Evolutionary conservation across 1,284 basidiomycete genomes (phyloP).

Genomic region (Pseudozyma flocculosa): DNA sequence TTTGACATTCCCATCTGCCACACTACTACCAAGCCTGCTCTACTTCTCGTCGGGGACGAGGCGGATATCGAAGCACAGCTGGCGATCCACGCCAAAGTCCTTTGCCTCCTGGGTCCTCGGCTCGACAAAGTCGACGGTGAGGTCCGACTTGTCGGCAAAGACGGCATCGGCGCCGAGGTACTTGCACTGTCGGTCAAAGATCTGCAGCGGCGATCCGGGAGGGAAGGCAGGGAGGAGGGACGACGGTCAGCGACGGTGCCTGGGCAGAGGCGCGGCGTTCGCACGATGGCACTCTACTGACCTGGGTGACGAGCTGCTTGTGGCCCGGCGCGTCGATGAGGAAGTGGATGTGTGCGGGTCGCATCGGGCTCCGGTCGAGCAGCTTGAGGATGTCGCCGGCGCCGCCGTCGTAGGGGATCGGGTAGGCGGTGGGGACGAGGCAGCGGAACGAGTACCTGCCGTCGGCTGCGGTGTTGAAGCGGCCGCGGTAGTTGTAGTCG

Average conservation of each 20-base stretch:
- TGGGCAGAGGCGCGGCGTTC: too few relatives aligned
- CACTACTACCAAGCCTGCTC: too few relatives aligned
- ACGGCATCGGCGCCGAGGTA: constrained; percentile 59
- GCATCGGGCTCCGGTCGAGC: constrained; percentile 58
- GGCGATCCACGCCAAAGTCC: constrained; percentile 17
- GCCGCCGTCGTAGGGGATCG: constrained; percentile 58
- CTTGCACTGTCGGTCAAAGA: constrained; percentile 58
- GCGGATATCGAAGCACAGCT: constrained; percentile 48
- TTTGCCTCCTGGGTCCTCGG: constrained; percentile 24
- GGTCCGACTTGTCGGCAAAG: constrained; percentile 59
- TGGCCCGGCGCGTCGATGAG: constrained; percentile 19
- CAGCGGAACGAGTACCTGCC: constrained; percentile 55
- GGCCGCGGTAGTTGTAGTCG: constrained; percentile 55
- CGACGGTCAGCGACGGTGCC: too few relatives aligned
- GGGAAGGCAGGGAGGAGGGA: constrained; percentile 49
- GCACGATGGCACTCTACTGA: too few relatives aligned
- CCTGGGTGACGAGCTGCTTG: constrained; percentile 30
- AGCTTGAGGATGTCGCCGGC: constrained; percentile 57
- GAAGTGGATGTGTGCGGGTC: constrained; percentile 59
- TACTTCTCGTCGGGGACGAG: constrained; percentile 24
- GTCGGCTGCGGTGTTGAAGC: constrained; percentile 56
- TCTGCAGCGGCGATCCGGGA: constrained; percentile 24
- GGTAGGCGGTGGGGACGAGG: constrained; percentile 58
- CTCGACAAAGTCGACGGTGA: constrained; percentile 52
- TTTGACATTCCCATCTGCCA: too few relatives aligned